A percentile compares a stretch with the other conserved stretches of the same genome.
Evolutionary conservation across 2,329 filamentous ascomycete species (phyloP).

Genomic region (Acarospora socialis): DNA sequence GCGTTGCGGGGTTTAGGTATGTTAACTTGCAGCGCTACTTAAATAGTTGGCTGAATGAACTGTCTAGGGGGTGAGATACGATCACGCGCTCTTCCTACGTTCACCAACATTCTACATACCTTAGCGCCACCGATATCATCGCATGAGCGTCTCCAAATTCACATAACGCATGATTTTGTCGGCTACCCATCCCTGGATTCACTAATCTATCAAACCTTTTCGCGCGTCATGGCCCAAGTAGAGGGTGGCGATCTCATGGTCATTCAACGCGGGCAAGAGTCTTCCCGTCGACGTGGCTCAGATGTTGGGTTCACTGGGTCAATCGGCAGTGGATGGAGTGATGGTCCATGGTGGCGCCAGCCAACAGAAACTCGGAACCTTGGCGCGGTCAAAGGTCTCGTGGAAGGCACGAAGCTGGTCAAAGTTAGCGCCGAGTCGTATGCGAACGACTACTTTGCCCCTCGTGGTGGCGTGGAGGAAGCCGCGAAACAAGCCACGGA

Average conservation of each 20-base stretch:
- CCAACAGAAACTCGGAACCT: constrained; percentile 56
- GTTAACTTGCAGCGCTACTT: constrained; percentile 14
- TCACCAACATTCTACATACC: constrained; percentile 87
- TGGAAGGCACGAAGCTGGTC: constrained; percentile 82
- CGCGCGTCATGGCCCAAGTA: constrained; percentile 95
- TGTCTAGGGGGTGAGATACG: constrained; percentile 67
- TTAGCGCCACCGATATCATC: constrained; percentile 92
- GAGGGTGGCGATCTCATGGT: constrained; percentile 92
- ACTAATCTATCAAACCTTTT: constrained; percentile 81
- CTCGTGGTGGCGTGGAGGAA: constrained; percentile 63
- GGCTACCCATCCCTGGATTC: constrained; percentile 92
- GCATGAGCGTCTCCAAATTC: constrained; percentile 91
- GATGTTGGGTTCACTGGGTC: constrained; percentile 41
- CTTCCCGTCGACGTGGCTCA: constrained; percentile 47
- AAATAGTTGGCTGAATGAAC: constrained; percentile 8
- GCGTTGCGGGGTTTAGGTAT: constrained; percentile 62
- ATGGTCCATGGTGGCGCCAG: constrained; percentile 93
- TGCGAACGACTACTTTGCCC: constrained; percentile 67
- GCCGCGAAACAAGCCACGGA: constrained; percentile 70
- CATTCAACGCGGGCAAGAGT: constrained; percentile 83
- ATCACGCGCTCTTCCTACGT: constrained; percentile 79
- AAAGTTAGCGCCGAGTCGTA: constrained; percentile 82
- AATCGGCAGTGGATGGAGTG: constrained; percentile 60
- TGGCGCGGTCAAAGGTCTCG: constrained; percentile 62
- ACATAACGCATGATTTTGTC: constrained; percentile 90